Evolutionary conservation across 2,329 filamentous ascomycete species (phyloP).

Genomic region (Nannizzia gypsea): DNA sequence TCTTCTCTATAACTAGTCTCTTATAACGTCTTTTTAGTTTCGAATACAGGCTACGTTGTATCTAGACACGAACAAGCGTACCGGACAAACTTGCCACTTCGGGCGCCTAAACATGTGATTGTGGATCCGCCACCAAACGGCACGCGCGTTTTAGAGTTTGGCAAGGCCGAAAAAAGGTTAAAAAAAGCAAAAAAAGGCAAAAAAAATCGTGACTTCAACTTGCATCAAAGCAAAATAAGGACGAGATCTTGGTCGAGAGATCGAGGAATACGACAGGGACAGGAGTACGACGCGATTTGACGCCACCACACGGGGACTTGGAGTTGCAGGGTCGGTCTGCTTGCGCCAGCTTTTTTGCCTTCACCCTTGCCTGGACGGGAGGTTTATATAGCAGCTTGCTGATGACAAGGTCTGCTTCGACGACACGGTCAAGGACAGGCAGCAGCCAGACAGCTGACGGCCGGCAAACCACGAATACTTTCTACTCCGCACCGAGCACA

Average conservation of each 20-base stretch:
- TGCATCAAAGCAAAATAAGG: not conserved
- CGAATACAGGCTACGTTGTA: too few relatives aligned
- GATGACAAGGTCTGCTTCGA: not conserved
- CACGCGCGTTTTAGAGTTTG: not conserved
- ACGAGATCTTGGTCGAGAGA: not conserved
- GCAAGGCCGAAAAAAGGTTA: not conserved
- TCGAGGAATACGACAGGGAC: not conserved
- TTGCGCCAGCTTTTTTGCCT: not conserved
- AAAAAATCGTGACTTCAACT: not conserved
- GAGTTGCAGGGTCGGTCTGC: not conserved
- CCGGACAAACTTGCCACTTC: not conserved
- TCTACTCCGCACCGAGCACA: not conserved
- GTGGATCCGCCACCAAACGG: not conserved
- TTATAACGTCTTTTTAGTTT: too few relatives aligned
- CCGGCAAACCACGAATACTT: not conserved
- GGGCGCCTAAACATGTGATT: not conserved
- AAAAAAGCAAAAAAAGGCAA: not conserved
- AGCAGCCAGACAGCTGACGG: not conserved
- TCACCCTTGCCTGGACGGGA: not conserved
- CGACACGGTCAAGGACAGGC: too few relatives aligned
- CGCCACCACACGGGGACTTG: not conserved
- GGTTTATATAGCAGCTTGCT: not conserved
- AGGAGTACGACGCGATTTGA: not conserved
- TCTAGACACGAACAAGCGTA: too few relatives aligned
- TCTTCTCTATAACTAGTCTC: too few relatives aligned